Conservation (phyloP, 805 yeast genomes). For the Suhomyces emberorum region DNA sequence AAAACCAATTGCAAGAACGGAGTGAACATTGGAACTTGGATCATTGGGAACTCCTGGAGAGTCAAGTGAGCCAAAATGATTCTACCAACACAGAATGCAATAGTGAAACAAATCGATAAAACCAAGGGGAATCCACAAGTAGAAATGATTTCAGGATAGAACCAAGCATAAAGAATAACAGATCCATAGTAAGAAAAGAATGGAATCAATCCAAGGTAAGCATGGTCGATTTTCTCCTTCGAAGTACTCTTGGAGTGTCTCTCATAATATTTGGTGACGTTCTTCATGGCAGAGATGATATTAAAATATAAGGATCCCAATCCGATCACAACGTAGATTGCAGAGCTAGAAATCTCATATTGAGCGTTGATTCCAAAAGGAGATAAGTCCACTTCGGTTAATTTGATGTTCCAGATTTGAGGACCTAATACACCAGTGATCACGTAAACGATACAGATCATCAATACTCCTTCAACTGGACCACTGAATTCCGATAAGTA, state of each 20-base stretch:
- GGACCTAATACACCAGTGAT: constrained; percentile 72
- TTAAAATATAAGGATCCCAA: constrained; percentile 58
- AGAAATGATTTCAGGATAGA: constrained; percentile 51
- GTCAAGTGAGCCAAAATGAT: constrained; percentile 87
- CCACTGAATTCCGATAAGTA: constrained; percentile 81
- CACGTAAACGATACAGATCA: constrained; percentile 52
- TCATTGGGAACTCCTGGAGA: constrained; percentile 67
- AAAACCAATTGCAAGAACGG: constrained; percentile 50
- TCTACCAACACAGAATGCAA: constrained; percentile 88
- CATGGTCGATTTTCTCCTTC: constrained; percentile 39
- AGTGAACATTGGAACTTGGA: constrained; percentile 67
- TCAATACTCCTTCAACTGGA: constrained; percentile 89
- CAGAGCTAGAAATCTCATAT: constrained; percentile 37
- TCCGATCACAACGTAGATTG: constrained; percentile 49
- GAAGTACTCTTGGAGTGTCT: constrained; percentile 21
- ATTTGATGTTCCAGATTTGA: constrained; percentile 53
- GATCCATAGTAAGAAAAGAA: constrained; percentile 53
- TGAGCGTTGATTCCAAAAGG: constrained; percentile 25
- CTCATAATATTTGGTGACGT: constrained; percentile 50
- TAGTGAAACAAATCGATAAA: constrained; percentile 66
- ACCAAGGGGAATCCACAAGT: constrained; percentile 53
- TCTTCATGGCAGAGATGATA: constrained; percentile 62
- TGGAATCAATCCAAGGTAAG: constrained; percentile 60
- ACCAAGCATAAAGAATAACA: constrained; percentile 44
- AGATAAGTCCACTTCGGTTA: constrained; percentile 40